phyloP scores from a whole-genome alignment of 768 basidiomycete species.

The Stropharia rugosoannulata region DNA sequence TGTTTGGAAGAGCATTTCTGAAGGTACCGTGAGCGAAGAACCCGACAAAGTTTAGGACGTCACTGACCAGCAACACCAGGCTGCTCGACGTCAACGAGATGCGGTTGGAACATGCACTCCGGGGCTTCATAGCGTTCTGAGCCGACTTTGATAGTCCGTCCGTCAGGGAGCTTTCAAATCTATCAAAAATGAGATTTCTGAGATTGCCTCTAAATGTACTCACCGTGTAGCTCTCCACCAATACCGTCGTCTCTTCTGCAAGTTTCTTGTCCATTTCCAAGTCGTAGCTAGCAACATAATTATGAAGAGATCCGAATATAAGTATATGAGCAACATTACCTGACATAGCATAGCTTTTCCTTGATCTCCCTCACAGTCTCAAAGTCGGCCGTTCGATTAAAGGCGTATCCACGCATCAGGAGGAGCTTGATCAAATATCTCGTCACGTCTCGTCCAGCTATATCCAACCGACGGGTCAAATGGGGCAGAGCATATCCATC shows the following conservation, averaged over 20 bases:
- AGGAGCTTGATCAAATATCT: conserved; percentile 99
- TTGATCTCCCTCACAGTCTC: conserved; percentile 99
- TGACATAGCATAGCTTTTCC: conserved; percentile 98
- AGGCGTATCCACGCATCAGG: conserved; percentile 99
- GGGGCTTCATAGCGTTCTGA: conserved; percentile 98
- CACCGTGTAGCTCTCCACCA: conserved; percentile 96
- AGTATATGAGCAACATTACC: conserved; percentile 39
- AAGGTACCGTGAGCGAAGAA: not conserved
- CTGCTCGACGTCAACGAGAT: conserved; percentile 95
- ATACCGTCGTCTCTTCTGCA: conserved; percentile 92
- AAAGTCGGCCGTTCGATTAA: conserved; percentile 99
- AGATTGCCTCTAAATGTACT: conserved; percentile 17
- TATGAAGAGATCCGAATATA: not conserved
- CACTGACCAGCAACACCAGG: conserved; percentile 85
- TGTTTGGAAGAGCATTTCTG: conserved; percentile 96
- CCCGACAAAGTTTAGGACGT: not conserved
- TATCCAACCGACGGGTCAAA: conserved; percentile 90
- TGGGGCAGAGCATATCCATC: conserved; percentile 96
- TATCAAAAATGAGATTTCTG: conserved; percentile 4
- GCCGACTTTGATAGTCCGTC: conserved; percentile 95
- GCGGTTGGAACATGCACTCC: conserved; percentile 99
- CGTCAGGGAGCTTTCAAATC: conserved; percentile 78
- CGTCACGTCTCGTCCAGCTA: conserved; percentile 97
- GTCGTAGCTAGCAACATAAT: conserved; percentile 67
- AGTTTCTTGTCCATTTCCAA: conserved; percentile 93